A percentile compares a stretch with the other conserved stretches of the same genome.
Conservation (phyloP, 2,329 filamentous ascomycete species). For the Epichloe coenophiala region DNA sequence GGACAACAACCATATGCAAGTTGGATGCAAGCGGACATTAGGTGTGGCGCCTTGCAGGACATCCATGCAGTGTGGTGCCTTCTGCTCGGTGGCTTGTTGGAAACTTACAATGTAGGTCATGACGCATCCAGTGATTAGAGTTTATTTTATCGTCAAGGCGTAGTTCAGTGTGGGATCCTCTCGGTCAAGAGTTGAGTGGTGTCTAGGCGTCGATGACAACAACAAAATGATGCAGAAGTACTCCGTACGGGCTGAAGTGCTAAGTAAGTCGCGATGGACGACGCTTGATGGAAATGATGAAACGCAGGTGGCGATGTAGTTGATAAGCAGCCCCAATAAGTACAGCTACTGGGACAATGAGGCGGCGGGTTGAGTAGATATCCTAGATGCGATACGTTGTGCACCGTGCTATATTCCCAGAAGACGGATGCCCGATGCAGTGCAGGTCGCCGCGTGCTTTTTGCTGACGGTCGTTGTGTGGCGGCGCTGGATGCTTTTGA, state of each 20-base stretch:
- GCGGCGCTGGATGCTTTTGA: neutral
- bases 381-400: neutral
- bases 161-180: neutral
- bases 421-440: neutral
- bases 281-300: neutral
- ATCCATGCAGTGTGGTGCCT: conserved; percentile 10
- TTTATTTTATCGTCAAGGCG: conserved; percentile 8
- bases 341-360: neutral
- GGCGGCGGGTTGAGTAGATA: neutral
- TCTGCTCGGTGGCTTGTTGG: neutral
- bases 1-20: conserved; percentile 3
- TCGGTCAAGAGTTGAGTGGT: conserved; percentile 5
- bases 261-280: neutral
- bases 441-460: conserved; percentile 2
- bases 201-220: conserved; percentile 2
- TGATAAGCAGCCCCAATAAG: neutral
- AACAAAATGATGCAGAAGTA: neutral
- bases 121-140: conserved; percentile 17
- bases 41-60: conserved; percentile 8
- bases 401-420: neutral
- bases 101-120: conserved; percentile 28
- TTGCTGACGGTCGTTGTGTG: neutral
- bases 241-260: neutral
- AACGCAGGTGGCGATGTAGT: neutral
- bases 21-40: neutral